Evolutionary conservation across 169 alveolate species (phyloP).

Genomic region (Sarcocystis neurona): DNA sequence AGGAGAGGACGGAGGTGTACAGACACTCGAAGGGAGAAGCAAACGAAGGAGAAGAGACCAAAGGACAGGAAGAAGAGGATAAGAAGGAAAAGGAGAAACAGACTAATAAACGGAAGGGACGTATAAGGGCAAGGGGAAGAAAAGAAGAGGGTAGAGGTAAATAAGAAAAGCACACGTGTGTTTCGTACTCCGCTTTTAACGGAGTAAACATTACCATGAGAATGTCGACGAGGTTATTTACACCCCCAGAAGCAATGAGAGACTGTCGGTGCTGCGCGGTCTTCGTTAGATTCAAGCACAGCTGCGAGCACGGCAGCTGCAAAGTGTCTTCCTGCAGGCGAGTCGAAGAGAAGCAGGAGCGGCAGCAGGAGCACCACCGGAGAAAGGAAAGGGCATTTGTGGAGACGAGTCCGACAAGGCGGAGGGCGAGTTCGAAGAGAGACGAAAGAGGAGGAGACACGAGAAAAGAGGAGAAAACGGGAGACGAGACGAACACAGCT

Average conservation of each 20-base stretch:
- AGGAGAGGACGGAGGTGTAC: too few species aligned
- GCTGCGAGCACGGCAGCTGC: conserved; percentile 13
- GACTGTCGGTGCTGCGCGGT: conserved; percentile 22
- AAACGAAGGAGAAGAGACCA: background rate
- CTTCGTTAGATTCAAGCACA: conserved; percentile 41
- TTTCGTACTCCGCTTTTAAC: background rate
- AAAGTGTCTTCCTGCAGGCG: conserved; percentile 12
- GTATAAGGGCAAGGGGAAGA: background rate
- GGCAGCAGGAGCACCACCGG: conserved; percentile 14
- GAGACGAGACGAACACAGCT: too few species aligned
- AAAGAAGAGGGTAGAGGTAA: background rate
- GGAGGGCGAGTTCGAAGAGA: too few species aligned
- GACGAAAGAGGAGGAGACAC: too few species aligned
- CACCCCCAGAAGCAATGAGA: conserved; percentile 32
- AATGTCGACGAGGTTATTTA: conserved; percentile 18
- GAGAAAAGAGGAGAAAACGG: too few species aligned
- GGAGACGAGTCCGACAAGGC: too few species aligned
- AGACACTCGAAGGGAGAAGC: too few species aligned
- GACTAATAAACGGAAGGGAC: too few species aligned
- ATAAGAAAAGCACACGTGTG: background rate
- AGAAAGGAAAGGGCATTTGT: background rate
- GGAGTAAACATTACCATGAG: conserved; percentile 2
- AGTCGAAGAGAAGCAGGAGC: conserved; percentile 33
- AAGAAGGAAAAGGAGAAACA: background rate
- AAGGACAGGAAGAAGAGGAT: background rate